Evolutionary conservation across 2,329 filamentous ascomycete species (phyloP).

Genomic region (Aureobasidium sp.): DNA sequence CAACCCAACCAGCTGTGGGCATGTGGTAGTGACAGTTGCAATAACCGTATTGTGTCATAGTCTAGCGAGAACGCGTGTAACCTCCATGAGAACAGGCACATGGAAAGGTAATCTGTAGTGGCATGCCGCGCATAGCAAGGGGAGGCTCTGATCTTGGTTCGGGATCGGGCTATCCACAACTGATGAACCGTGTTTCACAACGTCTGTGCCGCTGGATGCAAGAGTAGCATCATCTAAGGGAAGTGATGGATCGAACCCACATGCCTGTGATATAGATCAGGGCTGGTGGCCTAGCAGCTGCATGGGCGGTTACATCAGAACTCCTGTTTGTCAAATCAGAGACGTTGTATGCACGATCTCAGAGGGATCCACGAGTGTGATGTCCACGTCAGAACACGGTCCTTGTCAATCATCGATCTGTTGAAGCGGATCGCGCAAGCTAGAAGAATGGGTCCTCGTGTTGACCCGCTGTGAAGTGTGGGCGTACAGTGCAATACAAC

Average conservation of each 20-base stretch:
- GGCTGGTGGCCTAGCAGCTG: neutral
- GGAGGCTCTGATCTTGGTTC: conserved; percentile 4
- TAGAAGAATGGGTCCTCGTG: neutral
- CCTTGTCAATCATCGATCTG: neutral
- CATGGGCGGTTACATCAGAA: neutral
- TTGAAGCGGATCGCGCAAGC: neutral
- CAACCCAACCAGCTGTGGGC: neutral
- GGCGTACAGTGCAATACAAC: neutral
- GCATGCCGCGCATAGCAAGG: neutral
- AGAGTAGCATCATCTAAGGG: neutral
- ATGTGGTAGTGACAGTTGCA: neutral
- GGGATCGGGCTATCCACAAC: neutral
- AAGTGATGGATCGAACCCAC: neutral
- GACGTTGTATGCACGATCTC: neutral
- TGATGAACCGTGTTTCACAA: neutral
- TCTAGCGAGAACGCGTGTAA: neutral
- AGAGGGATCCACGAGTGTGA: neutral
- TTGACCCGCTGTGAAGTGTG: neutral
- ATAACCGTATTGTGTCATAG: neutral
- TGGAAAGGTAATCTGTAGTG: neutral
- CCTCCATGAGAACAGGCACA: neutral
- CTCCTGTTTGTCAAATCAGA: neutral
- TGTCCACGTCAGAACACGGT: neutral
- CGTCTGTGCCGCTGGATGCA: neutral
- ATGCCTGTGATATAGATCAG: neutral